Evolutionary conservation across 768 basidiomycete genomes (phyloP).

Genomic region (Agrocybe praecox): DNA sequence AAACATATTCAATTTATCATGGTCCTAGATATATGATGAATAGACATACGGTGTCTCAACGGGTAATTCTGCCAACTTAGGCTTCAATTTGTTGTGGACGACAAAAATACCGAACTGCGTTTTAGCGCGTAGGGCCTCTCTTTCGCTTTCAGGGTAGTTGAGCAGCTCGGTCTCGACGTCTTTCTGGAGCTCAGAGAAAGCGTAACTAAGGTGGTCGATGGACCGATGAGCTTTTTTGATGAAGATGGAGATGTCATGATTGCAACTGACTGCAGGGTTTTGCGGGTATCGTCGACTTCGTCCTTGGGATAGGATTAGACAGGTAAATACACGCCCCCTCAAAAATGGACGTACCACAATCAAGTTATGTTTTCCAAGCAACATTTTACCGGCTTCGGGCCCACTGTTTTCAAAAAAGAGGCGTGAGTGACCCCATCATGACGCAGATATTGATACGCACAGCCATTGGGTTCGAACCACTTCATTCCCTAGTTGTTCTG

Average conservation of each 20-base stretch:
- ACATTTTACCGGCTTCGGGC: slow-evolving; percentile 61
- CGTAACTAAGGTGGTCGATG: slow-evolving; percentile 83
- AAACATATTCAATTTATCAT: background rate
- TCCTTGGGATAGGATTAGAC: slow-evolving; percentile 53
- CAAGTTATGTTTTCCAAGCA: slow-evolving; percentile 81
- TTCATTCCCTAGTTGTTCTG: slow-evolving; percentile 76
- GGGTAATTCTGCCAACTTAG: slow-evolving; percentile 79
- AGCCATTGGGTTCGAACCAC: slow-evolving; percentile 98
- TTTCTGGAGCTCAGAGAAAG: slow-evolving; percentile 83
- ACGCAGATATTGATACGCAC: slow-evolving; percentile 43
- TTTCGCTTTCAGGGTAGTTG: slow-evolving; percentile 68
- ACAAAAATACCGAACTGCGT: slow-evolving; percentile 94
- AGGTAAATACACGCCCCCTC: no score
- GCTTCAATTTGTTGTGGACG: slow-evolving; percentile 91
- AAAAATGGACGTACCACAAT: slow-evolving; percentile 86
- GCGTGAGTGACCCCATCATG: background rate
- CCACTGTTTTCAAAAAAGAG: slow-evolving; percentile 44
- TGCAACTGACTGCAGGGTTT: slow-evolving; percentile 75
- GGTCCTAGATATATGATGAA: background rate
- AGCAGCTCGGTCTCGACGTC: slow-evolving; percentile 80
- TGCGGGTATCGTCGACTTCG: slow-evolving; percentile 87
- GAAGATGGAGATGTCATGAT: background rate
- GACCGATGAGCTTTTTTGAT: background rate
- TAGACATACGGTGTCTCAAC: slow-evolving; percentile 53
- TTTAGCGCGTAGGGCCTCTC: slow-evolving; percentile 59